Conservation (phyloP, 345 rosid genomes). For the Theobroma cacao region DNA sequence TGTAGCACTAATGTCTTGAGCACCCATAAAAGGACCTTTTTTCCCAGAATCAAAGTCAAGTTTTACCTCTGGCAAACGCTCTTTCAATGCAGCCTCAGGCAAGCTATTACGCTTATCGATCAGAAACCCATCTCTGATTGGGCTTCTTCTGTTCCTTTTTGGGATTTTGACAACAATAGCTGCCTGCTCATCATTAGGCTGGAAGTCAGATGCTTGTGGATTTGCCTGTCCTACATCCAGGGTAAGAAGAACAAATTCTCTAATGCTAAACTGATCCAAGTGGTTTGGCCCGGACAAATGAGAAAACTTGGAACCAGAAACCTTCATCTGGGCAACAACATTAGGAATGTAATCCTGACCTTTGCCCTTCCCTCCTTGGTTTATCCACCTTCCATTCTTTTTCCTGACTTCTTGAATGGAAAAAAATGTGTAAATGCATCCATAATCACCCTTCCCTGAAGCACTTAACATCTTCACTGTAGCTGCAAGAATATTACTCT, state of each 20-base stretch:
- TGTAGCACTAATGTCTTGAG: constrained; percentile 45
- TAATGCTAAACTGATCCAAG: constrained; percentile 32
- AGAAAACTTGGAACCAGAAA: constrained; percentile 47
- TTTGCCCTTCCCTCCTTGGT: constrained; percentile 60
- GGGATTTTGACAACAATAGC: constrained; percentile 79
- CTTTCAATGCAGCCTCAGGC: constrained; percentile 21
- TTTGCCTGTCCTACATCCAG: constrained; percentile 46
- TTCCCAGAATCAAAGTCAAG: constrained; percentile 10
- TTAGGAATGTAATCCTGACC: constrained; percentile 59
- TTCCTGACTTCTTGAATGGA: constrained; percentile 68
- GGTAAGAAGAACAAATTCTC: constrained; percentile 70
- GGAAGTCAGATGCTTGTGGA: constrained; percentile 41
- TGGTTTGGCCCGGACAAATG: constrained; percentile 22
- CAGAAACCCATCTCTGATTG: constrained; percentile 29
- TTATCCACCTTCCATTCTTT: constrained; percentile 76
- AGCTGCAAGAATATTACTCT: constrained; percentile 73
- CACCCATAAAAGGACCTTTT: constrained; percentile 16
- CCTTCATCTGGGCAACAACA: constrained; percentile 79
- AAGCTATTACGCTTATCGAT: constrained; percentile 17
- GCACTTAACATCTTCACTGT: constrained; percentile 49
- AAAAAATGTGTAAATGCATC: constrained; percentile 72
- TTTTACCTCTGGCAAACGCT: constrained; percentile 15
- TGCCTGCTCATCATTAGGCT: constrained; percentile 76
- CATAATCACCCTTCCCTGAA: constrained; percentile 43
- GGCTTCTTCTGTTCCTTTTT: constrained; percentile 16